Conservation (phyloP, 202 grass and related monocot genomes). For the Panicum virgatum region DNA sequence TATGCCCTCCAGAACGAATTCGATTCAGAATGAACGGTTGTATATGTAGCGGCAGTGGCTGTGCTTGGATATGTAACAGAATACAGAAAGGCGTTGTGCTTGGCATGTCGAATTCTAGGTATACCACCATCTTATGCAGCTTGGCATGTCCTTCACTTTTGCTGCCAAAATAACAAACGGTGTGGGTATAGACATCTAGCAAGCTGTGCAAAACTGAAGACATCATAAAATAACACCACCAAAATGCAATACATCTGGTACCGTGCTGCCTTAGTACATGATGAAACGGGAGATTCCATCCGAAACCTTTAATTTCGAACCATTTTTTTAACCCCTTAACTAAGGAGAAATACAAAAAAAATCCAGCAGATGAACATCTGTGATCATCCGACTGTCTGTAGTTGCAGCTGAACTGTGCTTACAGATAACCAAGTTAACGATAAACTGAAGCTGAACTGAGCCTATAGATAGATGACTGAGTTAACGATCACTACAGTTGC, state of each 20-base stretch:
- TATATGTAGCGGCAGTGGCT: too few species aligned
- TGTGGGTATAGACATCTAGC: neutral
- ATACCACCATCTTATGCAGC: too few species aligned
- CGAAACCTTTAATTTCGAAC: neutral
- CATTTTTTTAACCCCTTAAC: neutral
- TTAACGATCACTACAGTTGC: constrained; percentile 22
- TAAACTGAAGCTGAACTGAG: constrained; percentile 11
- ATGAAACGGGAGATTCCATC: constrained; percentile 14
- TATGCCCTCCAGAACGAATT: too few species aligned
- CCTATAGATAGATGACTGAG: constrained; percentile 17
- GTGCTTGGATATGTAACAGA: too few species aligned
- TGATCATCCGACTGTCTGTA: constrained; percentile 19
- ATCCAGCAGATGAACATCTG: neutral
- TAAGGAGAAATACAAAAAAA: constrained; percentile 9
- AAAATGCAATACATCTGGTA: constrained; percentile 2
- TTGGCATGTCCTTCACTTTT: too few species aligned
- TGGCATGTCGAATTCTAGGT: too few species aligned
- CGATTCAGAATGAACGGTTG: too few species aligned
- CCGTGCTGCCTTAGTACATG: neutral
- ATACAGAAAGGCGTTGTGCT: too few species aligned
- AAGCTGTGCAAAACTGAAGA: neutral
- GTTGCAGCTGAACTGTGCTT: neutral
- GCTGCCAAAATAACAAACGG: too few species aligned
- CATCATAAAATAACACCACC: neutral
- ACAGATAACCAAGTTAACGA: neutral